Evolutionary conservation across 352 stramenopile genomes (phyloP).

Genomic region (Phytophthora rubi): DNA sequence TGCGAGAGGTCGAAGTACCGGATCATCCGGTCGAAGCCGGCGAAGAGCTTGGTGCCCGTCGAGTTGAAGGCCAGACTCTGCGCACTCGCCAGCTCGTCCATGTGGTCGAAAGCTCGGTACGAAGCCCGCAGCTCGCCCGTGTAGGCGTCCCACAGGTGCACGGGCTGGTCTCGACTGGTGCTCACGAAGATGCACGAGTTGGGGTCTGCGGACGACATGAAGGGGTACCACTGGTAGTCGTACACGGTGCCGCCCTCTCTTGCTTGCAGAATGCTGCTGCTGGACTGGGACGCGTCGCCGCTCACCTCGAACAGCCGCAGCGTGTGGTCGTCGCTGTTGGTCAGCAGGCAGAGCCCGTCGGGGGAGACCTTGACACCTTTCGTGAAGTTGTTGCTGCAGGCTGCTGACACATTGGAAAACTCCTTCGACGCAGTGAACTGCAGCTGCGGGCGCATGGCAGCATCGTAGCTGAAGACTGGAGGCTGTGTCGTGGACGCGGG

Average conservation of each 20-base stretch:
- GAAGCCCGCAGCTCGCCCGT: constrained; percentile 80
- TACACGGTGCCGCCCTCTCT: constrained; percentile 86
- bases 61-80: constrained; percentile 85
- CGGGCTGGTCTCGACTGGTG: constrained; percentile 85
- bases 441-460: constrained; percentile 22
- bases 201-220: constrained; percentile 81
- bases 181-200: constrained; percentile 86
- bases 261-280: constrained; percentile 52
- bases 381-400: constrained; percentile 74
- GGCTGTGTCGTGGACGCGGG: background rate
- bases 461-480: constrained; percentile 22
- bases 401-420: constrained; percentile 25
- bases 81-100: constrained; percentile 86
- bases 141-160: constrained; percentile 94
- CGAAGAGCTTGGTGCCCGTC: constrained; percentile 82
- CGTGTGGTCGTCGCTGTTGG: constrained; percentile 81
- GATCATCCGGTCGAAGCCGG: constrained; percentile 86
- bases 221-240: constrained; percentile 90
- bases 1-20: constrained; percentile 82
- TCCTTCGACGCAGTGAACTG: constrained; percentile 38
- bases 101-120: constrained; percentile 85
- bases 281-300: constrained; percentile 9
- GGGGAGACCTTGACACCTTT: constrained; percentile 77
- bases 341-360: constrained; percentile 88
- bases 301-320: constrained; percentile 81